A percentile compares a stretch with the other conserved stretches of the same genome.
These are phyloP conservation scores for Nakazawaea sp. DNA, from an alignment of 805 yeast species.

Conservation along the genomic window DNA sequence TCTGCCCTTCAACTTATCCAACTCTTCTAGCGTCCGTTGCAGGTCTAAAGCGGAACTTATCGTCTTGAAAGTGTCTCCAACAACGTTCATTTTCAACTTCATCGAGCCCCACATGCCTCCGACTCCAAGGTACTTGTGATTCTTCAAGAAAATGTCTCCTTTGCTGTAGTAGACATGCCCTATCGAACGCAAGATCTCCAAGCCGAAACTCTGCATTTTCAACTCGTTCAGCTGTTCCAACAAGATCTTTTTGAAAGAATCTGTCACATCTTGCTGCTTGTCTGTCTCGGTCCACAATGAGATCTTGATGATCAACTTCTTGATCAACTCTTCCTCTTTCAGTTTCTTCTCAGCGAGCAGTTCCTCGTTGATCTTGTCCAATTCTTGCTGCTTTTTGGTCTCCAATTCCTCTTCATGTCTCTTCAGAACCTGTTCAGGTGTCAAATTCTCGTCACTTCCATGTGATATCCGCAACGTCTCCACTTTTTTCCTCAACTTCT, in stretches of 20 bases:
- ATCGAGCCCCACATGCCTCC: conserved; percentile 77
- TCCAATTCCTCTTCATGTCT: conserved; percentile 21
- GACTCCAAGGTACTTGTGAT: conserved; percentile 80
- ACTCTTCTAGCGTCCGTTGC: conserved; percentile 67
- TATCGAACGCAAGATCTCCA: conserved; percentile 77
- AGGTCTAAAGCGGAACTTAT: conserved; percentile 85
- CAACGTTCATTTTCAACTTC: conserved; percentile 77
- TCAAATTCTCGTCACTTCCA: conserved; percentile 19
- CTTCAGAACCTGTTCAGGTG: conserved; percentile 23
- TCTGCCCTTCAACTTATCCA: conserved; percentile 63
- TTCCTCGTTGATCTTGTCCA: conserved; percentile 70
- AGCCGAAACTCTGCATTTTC: conserved; percentile 92
- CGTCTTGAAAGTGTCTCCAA: conserved; percentile 78
- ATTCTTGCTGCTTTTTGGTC: conserved; percentile 40
- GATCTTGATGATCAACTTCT: conserved; percentile 42
- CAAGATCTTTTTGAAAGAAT: conserved; percentile 46
- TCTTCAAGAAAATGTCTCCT: conserved; percentile 64
- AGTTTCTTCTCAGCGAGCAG: conserved; percentile 53
- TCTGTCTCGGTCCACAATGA: conserved; percentile 47
- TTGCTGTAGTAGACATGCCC: conserved; percentile 74
- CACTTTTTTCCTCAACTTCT: neutral
- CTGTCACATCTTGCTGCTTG: conserved; percentile 53
- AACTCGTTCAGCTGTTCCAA: conserved; percentile 65
- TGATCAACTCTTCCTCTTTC: conserved; percentile 42
- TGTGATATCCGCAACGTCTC: conserved; percentile 1